A percentile compares a stretch with the other conserved stretches of the same genome.
Conservation (phyloP, 371 early-diverging fungal genomes). For the Mortierella sp. region DNA sequence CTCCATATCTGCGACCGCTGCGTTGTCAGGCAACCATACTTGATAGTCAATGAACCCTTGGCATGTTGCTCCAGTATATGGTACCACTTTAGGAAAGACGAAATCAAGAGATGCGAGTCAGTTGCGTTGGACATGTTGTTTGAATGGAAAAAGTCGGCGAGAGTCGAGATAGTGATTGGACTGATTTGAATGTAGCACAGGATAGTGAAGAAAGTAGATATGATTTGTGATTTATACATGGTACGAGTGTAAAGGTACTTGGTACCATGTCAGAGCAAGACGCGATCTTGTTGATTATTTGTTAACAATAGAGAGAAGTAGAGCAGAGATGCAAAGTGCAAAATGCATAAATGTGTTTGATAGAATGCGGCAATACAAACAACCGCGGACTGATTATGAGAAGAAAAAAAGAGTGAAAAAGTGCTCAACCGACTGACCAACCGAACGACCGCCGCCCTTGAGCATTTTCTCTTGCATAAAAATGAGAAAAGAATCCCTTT, state of each 20-base stretch:
- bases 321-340: neutral
- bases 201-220: neutral
- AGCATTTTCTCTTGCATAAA: neutral
- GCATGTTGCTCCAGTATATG: constrained; percentile 24
- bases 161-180: neutral
- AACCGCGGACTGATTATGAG: neutral
- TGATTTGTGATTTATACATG: neutral
- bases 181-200: neutral
- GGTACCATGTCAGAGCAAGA: neutral
- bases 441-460: neutral
- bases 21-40: constrained; percentile 33
- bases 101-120: neutral
- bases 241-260: neutral
- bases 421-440: neutral
- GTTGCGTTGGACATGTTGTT: neutral
- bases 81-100: constrained; percentile 10
- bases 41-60: constrained; percentile 35
- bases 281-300: neutral
- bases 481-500: neutral
- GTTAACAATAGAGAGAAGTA: neutral
- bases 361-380: neutral
- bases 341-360: neutral
- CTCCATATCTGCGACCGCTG: constrained; percentile 17
- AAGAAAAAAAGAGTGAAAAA: neutral
- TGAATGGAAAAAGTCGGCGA: neutral